Percentiles rank a stretch among this genome's conserved stretches.
These are phyloP conservation scores for Solanum dulcamara DNA, from an alignment of 257 asterid genomes.

Conservation along the genomic window DNA sequence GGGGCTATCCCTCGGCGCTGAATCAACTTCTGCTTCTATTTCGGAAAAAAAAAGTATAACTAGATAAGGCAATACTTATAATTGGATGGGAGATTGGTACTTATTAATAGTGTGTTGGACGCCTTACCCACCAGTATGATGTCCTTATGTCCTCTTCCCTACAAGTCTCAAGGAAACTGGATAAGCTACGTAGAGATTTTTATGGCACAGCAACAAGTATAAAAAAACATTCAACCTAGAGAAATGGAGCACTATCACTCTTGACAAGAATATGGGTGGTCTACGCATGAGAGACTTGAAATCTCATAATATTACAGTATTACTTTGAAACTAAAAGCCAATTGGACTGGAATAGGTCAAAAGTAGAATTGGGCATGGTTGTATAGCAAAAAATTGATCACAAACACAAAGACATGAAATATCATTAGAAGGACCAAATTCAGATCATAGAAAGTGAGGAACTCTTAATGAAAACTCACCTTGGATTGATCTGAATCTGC, in stretches of 20 bases:
- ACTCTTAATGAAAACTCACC: constrained; percentile 33
- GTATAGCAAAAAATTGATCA: not conserved
- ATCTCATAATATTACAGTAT: not conserved
- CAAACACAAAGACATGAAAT: not conserved
- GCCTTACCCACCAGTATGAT: not conserved
- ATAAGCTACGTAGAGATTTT: not conserved
- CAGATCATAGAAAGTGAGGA: not conserved
- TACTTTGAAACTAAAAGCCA: not conserved
- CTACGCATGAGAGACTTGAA: not conserved
- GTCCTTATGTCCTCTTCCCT: not conserved
- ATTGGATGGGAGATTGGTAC: not conserved
- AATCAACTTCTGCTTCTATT: not conserved
- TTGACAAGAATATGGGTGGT: not conserved
- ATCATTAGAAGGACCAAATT: not conserved
- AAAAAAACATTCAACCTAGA: not conserved
- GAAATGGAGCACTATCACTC: not conserved
- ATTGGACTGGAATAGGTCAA: not conserved
- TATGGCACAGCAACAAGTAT: not conserved
- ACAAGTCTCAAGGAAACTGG: not conserved
- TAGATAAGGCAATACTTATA: not conserved
- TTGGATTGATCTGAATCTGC: constrained; percentile 37
- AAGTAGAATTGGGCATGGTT: not conserved
- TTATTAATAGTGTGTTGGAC: not conserved
- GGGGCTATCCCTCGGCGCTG: not conserved
- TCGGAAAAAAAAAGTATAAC: not conserved